Evolutionary conservation across 345 rosid species (phyloP).

Genomic region (Euphorbia peplus): DNA sequence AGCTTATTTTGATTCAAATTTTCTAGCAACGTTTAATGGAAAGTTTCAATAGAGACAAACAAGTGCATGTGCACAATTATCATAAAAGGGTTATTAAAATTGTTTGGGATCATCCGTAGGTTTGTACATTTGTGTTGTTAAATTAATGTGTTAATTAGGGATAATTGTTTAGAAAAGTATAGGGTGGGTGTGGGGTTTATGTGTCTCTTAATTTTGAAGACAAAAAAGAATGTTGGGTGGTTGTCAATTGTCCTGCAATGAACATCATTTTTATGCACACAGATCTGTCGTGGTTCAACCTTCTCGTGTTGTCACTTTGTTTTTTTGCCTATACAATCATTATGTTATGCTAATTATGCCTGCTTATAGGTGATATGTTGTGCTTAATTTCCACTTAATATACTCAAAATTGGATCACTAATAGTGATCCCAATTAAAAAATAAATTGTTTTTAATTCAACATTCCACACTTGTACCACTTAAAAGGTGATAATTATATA

Average conservation of each 20-base stretch:
- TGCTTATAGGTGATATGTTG: not conserved
- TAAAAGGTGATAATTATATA: too few species aligned
- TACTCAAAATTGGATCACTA: not conserved
- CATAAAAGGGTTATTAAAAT: not conserved
- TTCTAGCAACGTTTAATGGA: too few species aligned
- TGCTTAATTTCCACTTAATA: not conserved
- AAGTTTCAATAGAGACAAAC: not conserved
- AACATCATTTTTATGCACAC: too few species aligned
- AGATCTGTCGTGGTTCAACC: too few species aligned
- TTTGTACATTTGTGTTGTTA: too few species aligned
- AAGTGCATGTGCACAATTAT: not conserved
- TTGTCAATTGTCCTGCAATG: too few species aligned
- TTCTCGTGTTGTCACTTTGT: not conserved
- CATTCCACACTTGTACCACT: too few species aligned
- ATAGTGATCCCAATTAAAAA: too few species aligned
- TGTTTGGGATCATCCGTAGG: too few species aligned
- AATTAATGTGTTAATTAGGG: not conserved
- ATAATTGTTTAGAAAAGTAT: too few species aligned
- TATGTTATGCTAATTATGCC: not conserved
- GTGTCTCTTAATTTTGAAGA: not conserved
- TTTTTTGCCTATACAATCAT: too few species aligned
- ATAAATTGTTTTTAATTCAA: too few species aligned
- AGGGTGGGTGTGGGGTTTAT: not conserved
- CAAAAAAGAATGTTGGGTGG: not conserved
- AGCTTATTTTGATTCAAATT: not conserved